A percentile compares a stretch with the other conserved stretches of the same genome.
Evolutionary conservation across 257 asterid genomes (phyloP).

Genomic region (Solanum rostratum): DNA sequence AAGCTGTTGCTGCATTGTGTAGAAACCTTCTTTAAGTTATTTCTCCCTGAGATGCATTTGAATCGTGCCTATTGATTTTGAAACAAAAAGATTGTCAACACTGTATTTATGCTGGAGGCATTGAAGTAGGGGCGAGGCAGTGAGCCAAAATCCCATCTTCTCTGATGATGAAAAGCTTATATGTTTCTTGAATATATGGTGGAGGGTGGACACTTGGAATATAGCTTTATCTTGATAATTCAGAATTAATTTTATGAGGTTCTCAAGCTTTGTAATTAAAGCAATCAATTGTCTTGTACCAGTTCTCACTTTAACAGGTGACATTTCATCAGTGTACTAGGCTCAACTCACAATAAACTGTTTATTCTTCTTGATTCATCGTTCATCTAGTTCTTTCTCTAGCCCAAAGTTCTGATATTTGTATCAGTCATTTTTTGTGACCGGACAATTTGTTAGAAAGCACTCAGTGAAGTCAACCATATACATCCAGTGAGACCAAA

Average conservation of each 20-base stretch:
- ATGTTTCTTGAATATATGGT: not conserved
- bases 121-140: not conserved
- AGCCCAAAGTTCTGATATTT: not conserved
- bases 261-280: not conserved
- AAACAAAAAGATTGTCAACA: not conserved
- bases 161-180: not conserved
- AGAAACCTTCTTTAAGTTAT: not conserved
- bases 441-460: not conserved
- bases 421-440: not conserved
- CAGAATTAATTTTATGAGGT: not conserved
- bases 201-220: not conserved
- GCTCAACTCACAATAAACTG: not conserved
- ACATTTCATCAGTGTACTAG: not conserved
- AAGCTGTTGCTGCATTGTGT: not conserved
- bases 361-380: not conserved
- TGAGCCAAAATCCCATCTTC: not conserved
- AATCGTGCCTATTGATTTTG: not conserved
- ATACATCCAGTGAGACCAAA: not conserved
- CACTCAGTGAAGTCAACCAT: not conserved
- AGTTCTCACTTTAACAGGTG: not conserved
- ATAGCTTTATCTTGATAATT: not conserved
- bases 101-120: not conserved
- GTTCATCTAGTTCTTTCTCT: not conserved
- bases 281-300: not conserved
- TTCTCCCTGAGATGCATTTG: not conserved